phyloP scores from a whole-genome alignment of 768 basidiomycete species.

The Mycena olivaceomarginata region DNA sequence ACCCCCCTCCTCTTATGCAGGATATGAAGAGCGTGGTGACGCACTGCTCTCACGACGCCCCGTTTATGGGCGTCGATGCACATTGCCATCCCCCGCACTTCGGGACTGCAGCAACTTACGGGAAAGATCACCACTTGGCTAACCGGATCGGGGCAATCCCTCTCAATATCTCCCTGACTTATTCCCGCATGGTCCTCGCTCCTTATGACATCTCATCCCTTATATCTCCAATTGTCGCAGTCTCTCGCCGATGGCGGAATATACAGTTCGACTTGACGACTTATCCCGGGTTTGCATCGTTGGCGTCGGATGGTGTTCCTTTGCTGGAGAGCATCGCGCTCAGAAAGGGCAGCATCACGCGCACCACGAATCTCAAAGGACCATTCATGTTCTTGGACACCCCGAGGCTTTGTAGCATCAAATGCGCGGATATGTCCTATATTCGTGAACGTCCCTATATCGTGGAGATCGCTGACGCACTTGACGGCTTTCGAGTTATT shows the following conservation, averaged over 20 bases:
- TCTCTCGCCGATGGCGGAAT: slow-evolving; percentile 7
- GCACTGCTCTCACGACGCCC: neutral
- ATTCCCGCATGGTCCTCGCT: neutral
- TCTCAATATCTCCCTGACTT: neutral
- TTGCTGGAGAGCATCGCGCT: neutral
- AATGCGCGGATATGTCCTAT: neutral
- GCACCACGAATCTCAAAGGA: neutral
- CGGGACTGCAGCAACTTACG: neutral
- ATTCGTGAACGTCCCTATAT: neutral
- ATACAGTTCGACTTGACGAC: neutral
- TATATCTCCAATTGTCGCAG: neutral
- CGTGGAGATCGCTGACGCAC: neutral
- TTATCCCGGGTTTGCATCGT: neutral
- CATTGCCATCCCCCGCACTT: neutral
- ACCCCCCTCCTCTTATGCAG: neutral
- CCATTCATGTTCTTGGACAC: neutral
- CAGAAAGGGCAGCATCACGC: neutral
- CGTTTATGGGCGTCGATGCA: neutral
- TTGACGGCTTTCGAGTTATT: neutral
- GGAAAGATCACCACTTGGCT: neutral
- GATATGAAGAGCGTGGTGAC: neutral
- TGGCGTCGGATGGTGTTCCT: neutral
- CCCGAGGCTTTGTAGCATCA: neutral
- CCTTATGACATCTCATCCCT: neutral
- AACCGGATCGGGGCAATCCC: neutral